Base-by-base conservation (phyloP, 495 filamentous ascomycete genomes). In the Parathielavia hyrcaniae region DNA sequence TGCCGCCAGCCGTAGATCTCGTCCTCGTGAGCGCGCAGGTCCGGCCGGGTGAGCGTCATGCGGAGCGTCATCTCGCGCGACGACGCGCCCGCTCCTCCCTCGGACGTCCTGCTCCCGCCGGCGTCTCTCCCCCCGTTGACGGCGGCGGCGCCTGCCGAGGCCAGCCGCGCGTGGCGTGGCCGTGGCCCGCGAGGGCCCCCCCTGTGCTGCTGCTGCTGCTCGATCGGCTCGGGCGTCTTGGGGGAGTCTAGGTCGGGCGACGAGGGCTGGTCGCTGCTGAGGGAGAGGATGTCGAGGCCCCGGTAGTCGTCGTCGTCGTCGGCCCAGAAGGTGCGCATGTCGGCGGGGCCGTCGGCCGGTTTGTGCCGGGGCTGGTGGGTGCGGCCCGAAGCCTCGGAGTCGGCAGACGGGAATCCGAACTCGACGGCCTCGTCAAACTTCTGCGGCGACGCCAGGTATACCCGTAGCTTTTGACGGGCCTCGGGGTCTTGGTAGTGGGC, bases 361-460 rank as follows among this genome's bases (percentile, higher is more conserved):
- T 67, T 65, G 16, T 63, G 66, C 43, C 60, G 67, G 23, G 67
- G 63, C 20, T 65, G 67, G 66, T 65, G 67, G 66, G 55, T 19
- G 51, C 59, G 30, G 59, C 66, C 0, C 69, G 66, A 23, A 73
- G 58, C 26, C 3, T 30, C 26, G 3, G 66, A 65, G 39, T 78
- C 72, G 34, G 72, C 80, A 17, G 88, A 84, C 0, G 91, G 90
- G 61, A 97, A 96, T 5, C 92, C 91, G 72, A 93, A 96, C 67
- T 93, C 89, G 53, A 96, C 81, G 1, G 89, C 91, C 74, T 97
- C 91, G 65, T 97, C 93, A 58, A 97, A 96, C 67, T 95, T 96
- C 61, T 96, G 89, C 10, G 90, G 88, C 2, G 92, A 97, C 17
- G 88, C 87, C 4, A 95, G 79, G 61, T 91, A 95, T n/a, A 90